phyloP scores from a whole-genome alignment of 225 moss, liverwort and hornwort species.

The Climacium dendroides region DNA sequence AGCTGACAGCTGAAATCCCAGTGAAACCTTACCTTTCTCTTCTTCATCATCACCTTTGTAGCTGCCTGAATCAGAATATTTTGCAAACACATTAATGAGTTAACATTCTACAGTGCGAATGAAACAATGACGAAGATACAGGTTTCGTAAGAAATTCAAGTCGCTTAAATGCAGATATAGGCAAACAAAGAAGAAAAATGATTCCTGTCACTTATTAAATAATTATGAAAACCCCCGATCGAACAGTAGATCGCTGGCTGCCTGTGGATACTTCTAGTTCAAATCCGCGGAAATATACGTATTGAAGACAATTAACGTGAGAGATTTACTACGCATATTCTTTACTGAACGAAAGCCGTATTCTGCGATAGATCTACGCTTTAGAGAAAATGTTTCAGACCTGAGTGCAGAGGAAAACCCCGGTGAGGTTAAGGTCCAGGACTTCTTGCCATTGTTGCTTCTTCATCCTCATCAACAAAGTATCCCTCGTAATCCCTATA shows the following conservation, averaged over 20 bases:
- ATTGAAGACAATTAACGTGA: background rate
- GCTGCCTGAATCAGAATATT: constrained; percentile 47
- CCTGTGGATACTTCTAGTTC: background rate
- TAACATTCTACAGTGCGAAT: background rate
- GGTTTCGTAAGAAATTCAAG: background rate
- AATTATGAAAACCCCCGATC: background rate
- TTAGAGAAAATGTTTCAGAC: background rate
- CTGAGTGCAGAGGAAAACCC: constrained; percentile 96
- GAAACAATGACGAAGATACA: background rate
- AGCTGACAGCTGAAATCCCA: background rate
- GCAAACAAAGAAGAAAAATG: background rate
- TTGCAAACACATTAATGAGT: background rate
- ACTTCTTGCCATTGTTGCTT: constrained; percentile 93
- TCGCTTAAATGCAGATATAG: background rate
- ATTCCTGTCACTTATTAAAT: background rate
- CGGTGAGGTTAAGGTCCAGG: constrained; percentile 84
- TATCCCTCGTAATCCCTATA: constrained; percentile 79
- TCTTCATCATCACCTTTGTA: constrained; percentile 95
- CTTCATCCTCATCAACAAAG: constrained; percentile 95
- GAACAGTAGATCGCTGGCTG: background rate
- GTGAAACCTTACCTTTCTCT: constrained; percentile 48
- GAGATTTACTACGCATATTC: background rate
- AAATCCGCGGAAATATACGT: background rate
- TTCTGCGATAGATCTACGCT: background rate
- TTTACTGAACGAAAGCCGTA: background rate